Base-by-base conservation (phyloP, 352 stramenopile genomes). In the Phytopythium cucurbitacearum region DNA sequence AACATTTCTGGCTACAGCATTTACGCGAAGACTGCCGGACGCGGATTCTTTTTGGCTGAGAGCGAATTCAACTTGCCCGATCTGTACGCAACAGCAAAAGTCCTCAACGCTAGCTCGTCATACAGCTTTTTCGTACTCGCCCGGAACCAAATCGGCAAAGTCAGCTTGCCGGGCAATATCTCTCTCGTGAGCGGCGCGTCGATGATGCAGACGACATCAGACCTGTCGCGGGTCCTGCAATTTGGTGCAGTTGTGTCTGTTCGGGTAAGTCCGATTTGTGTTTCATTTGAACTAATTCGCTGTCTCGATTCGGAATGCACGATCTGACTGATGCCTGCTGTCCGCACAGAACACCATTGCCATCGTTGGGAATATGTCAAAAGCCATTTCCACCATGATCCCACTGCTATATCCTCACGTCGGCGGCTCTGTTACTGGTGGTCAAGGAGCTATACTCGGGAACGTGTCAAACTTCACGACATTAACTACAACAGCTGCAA, bases 121-220 rank as follows among this genome's bases (percentile, higher is more conserved):
- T 89, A 91, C 56, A 49, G 76, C 21, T 71, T 85, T 11, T 73
- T 83, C 12, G 76, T 86, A 2, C 32, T 91, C 2, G 69, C 75
- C 0, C 36, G 64, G 9, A 89, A 75, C 33, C 47, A 56, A 1
- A 35, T 76, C 3, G 9, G 32, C 0, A 11, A 52, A 0, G 32
- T 53, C 2, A 53, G 32, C 32, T 43, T 90, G 0, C 52, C 53
- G 9, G 80, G 73, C 3, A 60, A 62, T 6, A 13, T 85, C 7
- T 80, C 73, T 7, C 63, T 85, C 9, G 58, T 59, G 38, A 48
- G 52, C 15, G 68, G 68, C 10, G 60, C 70, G 7, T 61, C 39
- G 5, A 9, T 68, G 3, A 38, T 87, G 13, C 53, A 69, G 6
- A 75, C 72, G n/a, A 67, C 70, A 0, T 28, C 51, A 3, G 69